Conservation (phyloP, 345 rosid genomes). For the Arabidopsis thaliana region DNA sequence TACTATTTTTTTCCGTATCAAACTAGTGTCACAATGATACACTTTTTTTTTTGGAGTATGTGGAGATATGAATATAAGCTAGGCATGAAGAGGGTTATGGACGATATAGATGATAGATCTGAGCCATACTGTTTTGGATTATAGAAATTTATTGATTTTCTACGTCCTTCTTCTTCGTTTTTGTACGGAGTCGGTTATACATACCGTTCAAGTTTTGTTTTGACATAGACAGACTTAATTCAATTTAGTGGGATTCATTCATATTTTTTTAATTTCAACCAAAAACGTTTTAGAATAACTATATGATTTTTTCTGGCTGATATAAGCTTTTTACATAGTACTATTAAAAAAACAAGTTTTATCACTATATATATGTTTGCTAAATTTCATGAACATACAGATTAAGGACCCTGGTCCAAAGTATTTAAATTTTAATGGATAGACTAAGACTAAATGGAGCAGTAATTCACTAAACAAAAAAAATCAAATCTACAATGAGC, state of each 20-base stretch:
- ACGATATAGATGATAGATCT: constrained; percentile 32
- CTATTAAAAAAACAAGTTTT: not conserved
- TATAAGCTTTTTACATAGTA: not conserved
- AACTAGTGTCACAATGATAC: too few species aligned
- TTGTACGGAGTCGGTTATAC: constrained; percentile 31
- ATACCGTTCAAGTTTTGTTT: not conserved
- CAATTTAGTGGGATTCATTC: too few species aligned
- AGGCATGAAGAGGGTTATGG: constrained; percentile 36
- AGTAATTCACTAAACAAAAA: not conserved
- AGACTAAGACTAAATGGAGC: not conserved
- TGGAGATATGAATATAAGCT: constrained; percentile 19
- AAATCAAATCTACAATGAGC: too few species aligned
- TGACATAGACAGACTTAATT: too few species aligned
- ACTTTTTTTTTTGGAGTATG: not conserved
- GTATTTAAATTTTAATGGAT: not conserved
- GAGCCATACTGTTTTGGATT: constrained; percentile 41
- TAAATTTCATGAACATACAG: not conserved
- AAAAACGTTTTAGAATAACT: too few species aligned
- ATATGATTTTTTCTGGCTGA: not conserved
- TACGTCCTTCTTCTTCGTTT: constrained; percentile 23
- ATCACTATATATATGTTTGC: not conserved
- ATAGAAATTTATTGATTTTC: constrained; percentile 1
- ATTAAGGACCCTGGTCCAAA: not conserved
- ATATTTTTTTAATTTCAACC: too few species aligned
- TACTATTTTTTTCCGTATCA: too few species aligned